phyloP scores from a whole-genome alignment of 139 green algal genomes.

The Volvox africanus region DNA sequence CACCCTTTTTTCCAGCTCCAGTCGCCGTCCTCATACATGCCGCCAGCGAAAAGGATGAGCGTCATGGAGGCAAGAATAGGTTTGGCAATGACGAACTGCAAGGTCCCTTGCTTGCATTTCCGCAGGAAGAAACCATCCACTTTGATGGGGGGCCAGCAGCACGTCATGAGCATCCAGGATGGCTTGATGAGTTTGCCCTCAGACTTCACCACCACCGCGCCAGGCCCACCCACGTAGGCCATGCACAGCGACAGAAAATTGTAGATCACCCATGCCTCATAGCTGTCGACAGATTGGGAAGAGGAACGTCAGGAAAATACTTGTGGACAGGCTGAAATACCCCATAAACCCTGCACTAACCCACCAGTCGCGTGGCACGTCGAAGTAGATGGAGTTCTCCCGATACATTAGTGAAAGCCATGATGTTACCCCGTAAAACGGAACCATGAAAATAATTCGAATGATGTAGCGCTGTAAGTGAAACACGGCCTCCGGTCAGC shows the following conservation, averaged over 20 bases:
- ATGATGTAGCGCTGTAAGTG: constrained; percentile 94
- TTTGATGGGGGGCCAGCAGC: constrained; percentile 88
- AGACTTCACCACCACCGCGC: constrained; percentile 89
- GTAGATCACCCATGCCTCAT: constrained; percentile 98
- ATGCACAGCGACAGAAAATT: constrained; percentile 96
- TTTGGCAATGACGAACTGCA: constrained; percentile 98
- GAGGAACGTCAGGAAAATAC: not conserved
- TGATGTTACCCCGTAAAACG: constrained; percentile 90
- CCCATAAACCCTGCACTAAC: not conserved
- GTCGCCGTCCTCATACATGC: constrained; percentile 87
- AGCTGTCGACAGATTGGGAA: constrained; percentile 67
- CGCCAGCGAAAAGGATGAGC: constrained; percentile 83
- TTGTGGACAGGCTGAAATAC: not conserved
- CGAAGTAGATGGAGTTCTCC: constrained; percentile 89
- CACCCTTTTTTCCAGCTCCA: constrained; percentile 78
- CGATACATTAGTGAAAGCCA: constrained; percentile 83
- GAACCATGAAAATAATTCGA: constrained; percentile 98
- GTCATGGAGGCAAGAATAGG: constrained; percentile 88
- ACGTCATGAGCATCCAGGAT: constrained; percentile 87
- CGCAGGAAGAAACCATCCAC: constrained; percentile 90
- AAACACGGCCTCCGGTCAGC: not conserved
- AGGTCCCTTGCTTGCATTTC: constrained; percentile 86
- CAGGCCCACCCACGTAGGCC: constrained; percentile 95
- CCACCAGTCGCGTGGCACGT: constrained; percentile 91
- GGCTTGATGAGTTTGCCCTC: constrained; percentile 88